Evolutionary conservation across 2,329 filamentous ascomycete genomes (phyloP), one percentile per base, ranked within the genome.

Genomic region (Fusarium mexicanum): DNA sequence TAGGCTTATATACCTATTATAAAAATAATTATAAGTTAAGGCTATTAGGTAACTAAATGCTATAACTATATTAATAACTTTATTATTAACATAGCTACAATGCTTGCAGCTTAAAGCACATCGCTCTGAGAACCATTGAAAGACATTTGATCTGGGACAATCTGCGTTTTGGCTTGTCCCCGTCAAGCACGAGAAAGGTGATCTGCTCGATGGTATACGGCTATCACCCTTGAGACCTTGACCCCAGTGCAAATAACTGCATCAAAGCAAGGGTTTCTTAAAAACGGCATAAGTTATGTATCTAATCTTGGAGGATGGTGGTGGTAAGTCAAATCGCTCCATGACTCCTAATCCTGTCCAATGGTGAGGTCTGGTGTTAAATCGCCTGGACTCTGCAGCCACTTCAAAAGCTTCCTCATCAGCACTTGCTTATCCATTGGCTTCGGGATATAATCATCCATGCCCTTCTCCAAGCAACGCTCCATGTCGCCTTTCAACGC

Each of bases 361-460:
- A 33, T n/a, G 5, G 8, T 12, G 8, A 22, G 22, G 16, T 13
- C 31, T 26, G 24, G 4, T 17, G n/a, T 26, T 18, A 29, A 8
- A 11, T n/a, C 31, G 9, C 6, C 33, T 20, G 51, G 33, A 11
- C 4, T 12, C 5, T 10, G 16, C 22, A 65, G 46, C 62, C 62
- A 65, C 22, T 54, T 64, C 3, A 65, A 35, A 1, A 65, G 20
- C 26, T 63, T 65, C 10, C 26, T 65, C 62, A 65, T 65, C 6
- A 64, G 12, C 2, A 64, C 3, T 46, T 65, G 62, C 18, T 13
- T 63, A 8, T 65, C 37, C 38, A 65, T 65, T 26, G 62, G 62
- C 26, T 65, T 65, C 1, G 58, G 38, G 3, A 65, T 65, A 17
- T 64, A 65, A 29, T 65, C 62, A 40, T 65, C 24, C 62, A 65